Evolutionary conservation across 176 grass and related monocot genomes (phyloP).

Genomic region (Typha latifolia): DNA sequence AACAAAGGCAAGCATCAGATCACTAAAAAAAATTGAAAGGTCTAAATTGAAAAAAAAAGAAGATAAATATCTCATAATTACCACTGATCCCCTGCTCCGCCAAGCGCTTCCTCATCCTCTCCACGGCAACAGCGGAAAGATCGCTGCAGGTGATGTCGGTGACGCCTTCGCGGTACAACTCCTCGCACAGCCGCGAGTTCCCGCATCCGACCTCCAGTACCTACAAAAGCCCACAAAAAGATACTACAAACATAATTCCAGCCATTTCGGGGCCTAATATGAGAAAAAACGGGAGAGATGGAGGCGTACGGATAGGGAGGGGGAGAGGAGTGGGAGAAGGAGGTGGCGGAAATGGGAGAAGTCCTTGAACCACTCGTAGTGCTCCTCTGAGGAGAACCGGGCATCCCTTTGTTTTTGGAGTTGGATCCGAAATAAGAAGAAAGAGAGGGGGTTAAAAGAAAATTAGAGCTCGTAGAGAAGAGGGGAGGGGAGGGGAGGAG

Average conservation of each 20-base stretch:
- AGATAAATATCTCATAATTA: neutral
- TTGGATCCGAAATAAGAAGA: neutral
- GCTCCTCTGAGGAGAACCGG: conserved; percentile 80
- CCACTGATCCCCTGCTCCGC: conserved; percentile 38
- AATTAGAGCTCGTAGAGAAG: neutral
- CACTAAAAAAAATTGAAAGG: neutral
- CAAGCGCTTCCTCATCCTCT: conserved; percentile 57
- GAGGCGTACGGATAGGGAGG: conserved; percentile 45
- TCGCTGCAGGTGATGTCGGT: conserved; percentile 72
- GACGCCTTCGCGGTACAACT: conserved; percentile 54
- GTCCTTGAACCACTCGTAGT: conserved; percentile 93
- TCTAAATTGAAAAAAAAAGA: too few relatives aligned
- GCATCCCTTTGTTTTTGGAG: conserved; percentile 40
- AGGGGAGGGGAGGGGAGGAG: neutral
- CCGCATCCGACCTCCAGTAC: conserved; percentile 83
- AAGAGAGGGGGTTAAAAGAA: neutral
- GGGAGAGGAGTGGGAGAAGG: conserved; percentile 65
- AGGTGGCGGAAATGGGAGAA: conserved; percentile 94
- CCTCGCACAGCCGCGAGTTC: conserved; percentile 72
- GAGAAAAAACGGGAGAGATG: neutral
- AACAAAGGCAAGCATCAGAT: neutral
- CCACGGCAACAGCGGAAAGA: conserved; percentile 54
- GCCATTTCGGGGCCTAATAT: too few relatives aligned
- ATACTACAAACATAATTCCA: too few relatives aligned
- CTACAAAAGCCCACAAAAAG: conserved; percentile 6